Conservation (phyloP, 257 asterid genomes). For the Phtheirospermum japonicum region DNA sequence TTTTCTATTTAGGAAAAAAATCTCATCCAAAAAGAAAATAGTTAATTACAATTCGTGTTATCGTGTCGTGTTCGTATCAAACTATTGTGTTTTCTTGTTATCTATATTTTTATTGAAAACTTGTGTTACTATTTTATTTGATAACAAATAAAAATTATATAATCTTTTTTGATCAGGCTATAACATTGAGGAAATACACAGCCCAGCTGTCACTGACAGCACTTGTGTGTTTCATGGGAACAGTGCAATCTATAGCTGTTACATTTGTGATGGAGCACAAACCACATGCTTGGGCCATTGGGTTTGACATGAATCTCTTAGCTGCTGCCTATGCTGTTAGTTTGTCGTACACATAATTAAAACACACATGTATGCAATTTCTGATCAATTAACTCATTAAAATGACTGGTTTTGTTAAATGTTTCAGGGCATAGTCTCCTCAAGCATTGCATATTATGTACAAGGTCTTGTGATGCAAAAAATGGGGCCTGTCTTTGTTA, state of each 20-base stretch:
- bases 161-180: conserved; percentile 41
- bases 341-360: no score
- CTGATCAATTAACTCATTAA: no score
- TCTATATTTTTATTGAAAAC: no score
- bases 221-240: conserved; percentile 85
- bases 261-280: conserved; percentile 76
- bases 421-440: conserved; percentile 84
- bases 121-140: no score
- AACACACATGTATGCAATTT: no score
- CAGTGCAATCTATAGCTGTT: conserved; percentile 76
- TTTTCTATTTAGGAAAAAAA: no score
- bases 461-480: conserved; percentile 85
- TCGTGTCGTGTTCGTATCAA: no score
- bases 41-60: no score
- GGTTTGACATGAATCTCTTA: conserved; percentile 78
- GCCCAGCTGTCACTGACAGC: conserved; percentile 77
- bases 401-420: neutral
- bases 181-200: conserved; percentile 60
- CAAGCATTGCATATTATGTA: conserved; percentile 86
- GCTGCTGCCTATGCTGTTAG: conserved; percentile 98
- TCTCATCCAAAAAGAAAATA: no score
- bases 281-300: conserved; percentile 69
- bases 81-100: no score
- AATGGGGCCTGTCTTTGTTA: conserved; percentile 78
- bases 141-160: no score